Evolutionary conservation across 305 asterid species (phyloP).

Genomic region (Fraxinus ornus): DNA sequence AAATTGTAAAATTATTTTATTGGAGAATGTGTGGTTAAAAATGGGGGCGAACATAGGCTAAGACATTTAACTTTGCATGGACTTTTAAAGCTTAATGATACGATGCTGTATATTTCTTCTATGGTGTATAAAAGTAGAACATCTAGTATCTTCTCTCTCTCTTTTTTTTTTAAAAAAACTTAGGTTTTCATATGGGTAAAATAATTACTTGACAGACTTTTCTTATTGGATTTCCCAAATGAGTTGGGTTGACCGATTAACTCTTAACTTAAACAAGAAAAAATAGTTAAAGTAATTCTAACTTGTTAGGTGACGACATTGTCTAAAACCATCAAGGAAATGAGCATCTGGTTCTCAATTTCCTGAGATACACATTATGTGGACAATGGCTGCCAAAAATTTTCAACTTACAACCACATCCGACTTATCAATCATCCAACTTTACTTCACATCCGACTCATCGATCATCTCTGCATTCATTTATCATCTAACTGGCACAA

Average conservation of each 20-base stretch:
- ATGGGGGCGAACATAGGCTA: too few relatives aligned
- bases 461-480: not conserved
- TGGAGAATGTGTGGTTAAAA: too few relatives aligned
- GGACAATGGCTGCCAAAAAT: not conserved
- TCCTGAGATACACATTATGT: not conserved
- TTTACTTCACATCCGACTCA: not conserved
- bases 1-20: too few relatives aligned
- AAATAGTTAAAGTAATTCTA: not conserved
- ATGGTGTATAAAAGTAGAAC: not conserved
- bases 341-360: not conserved
- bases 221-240: not conserved
- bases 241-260: not conserved
- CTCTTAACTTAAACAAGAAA: not conserved
- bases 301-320: not conserved
- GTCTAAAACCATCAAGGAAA: not conserved
- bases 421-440: not conserved
- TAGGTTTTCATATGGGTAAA: not conserved
- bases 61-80: not conserved
- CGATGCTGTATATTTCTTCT: not conserved
- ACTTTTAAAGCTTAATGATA: not conserved
- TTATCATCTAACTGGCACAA: not conserved
- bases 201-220: not conserved
- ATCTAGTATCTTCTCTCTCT: not conserved
- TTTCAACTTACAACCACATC: not conserved
- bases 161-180: too few relatives aligned